Conservation (phyloP, 2,329 filamentous ascomycete genomes). For the Talaromyces sp. region DNA sequence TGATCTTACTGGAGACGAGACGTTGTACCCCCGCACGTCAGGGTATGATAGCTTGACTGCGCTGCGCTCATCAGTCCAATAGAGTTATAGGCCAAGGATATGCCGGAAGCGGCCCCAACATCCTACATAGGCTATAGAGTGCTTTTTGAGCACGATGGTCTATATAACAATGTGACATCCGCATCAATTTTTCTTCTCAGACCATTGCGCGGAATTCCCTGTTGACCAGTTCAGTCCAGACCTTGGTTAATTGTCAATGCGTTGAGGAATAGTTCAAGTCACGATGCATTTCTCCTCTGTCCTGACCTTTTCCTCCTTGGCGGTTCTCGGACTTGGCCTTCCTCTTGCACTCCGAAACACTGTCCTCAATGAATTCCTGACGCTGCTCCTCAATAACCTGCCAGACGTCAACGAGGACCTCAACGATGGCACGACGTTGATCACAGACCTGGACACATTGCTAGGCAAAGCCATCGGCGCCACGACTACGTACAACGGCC, state of each 20-base stretch:
- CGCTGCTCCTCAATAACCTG: slow-evolving; percentile 9
- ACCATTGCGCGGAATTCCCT: not conserved
- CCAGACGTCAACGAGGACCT: slow-evolving; percentile 10
- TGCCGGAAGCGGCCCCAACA: not conserved
- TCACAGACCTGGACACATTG: slow-evolving; percentile 8
- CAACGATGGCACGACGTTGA: slow-evolving; percentile 3
- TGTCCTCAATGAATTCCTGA: slow-evolving; percentile 11
- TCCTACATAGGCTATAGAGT: not conserved
- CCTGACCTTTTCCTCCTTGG: not conserved
- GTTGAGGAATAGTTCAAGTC: not conserved
- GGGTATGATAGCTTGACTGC: not conserved
- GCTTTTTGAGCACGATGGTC: not conserved
- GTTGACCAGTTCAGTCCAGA: not conserved
- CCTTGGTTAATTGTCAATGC: not conserved
- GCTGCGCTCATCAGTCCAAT: not conserved
- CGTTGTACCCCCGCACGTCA: not conserved
- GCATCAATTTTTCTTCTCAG: not conserved
- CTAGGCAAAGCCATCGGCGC: slow-evolving; percentile 9
- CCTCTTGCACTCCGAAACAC: slow-evolving; percentile 1
- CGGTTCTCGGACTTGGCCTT: not conserved
- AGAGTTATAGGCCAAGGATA: not conserved
- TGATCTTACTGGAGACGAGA: not conserved
- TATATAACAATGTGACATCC: not conserved
- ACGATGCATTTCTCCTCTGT: not conserved
- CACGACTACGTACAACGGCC: slow-evolving; percentile 14